phyloP scores from a whole-genome alignment of 2,329 filamentous ascomycete species.

The Trichoderma koningiopsis region DNA sequence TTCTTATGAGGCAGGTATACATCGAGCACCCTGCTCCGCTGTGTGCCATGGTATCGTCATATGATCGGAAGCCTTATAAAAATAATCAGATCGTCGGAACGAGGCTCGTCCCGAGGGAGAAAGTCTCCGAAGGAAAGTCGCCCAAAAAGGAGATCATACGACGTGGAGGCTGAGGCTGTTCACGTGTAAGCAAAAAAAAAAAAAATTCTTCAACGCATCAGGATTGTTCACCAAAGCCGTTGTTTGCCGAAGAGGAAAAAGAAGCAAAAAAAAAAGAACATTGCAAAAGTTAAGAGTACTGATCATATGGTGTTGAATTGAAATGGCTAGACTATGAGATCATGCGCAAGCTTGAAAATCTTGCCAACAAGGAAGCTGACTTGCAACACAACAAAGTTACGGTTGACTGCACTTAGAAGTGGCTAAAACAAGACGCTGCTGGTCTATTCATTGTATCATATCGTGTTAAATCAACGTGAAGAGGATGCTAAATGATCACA shows the following conservation, averaged over 20 bases:
- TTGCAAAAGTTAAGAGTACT: neutral
- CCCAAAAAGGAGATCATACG: slow-evolving; percentile 18
- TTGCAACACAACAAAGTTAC: neutral
- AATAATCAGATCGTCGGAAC: neutral
- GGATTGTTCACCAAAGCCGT: neutral
- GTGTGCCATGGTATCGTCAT: neutral
- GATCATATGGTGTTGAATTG: neutral
- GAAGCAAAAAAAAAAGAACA: too few relatives aligned
- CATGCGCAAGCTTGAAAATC: neutral
- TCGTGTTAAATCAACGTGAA: neutral
- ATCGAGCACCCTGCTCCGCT: neutral
- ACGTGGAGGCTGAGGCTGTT: neutral
- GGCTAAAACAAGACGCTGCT: neutral
- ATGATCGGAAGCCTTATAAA: neutral
- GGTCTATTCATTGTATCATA: neutral
- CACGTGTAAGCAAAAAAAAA: slow-evolving; percentile 6
- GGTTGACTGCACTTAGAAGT: neutral
- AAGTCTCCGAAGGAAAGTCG: neutral
- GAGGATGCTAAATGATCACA: neutral
- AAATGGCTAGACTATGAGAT: neutral
- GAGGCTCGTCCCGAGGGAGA: slow-evolving; percentile 6
- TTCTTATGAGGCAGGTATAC: neutral
- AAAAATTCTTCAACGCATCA: neutral
- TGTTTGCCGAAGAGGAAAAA: neutral
- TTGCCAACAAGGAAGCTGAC: neutral